phyloP scores from a whole-genome alignment of 768 basidiomycete species.

The Tulasnella calospora region DNA sequence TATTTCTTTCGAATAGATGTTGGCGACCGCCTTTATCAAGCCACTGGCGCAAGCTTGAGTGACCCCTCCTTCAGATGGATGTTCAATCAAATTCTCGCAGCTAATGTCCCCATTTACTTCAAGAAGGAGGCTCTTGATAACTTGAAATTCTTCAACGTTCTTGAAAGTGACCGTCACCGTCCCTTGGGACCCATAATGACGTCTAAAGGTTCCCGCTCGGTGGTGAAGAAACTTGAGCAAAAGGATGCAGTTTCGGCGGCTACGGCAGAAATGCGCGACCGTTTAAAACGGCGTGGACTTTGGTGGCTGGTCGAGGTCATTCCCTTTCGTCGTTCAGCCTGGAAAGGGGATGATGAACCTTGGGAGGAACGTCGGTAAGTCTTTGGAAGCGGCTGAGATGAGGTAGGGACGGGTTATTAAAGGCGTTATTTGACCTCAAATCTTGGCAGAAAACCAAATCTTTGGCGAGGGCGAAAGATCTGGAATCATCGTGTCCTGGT shows the following conservation, averaged over 20 bases:
- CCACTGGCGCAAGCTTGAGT: background rate
- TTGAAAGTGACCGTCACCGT: too few species aligned
- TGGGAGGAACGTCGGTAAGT: background rate
- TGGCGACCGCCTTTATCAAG: background rate
- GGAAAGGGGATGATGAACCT: background rate
- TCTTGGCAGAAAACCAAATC: background rate
- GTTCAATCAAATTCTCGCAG: background rate
- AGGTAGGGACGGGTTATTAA: too few species aligned
- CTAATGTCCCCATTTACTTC: background rate
- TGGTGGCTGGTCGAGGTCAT: background rate
- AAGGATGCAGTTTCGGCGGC: background rate
- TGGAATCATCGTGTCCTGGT: background rate
- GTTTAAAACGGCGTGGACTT: background rate
- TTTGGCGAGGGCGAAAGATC: background rate
- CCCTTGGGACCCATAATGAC: too few species aligned
- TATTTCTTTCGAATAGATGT: background rate
- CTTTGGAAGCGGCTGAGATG: background rate
- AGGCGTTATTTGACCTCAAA: background rate
- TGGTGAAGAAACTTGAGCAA: background rate
- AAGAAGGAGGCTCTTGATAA: background rate
- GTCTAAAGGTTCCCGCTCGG: background rate
- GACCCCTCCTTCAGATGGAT: background rate
- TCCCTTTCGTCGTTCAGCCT: background rate
- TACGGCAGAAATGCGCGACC: background rate
- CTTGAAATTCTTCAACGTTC: background rate